Base-by-base conservation (phyloP, 805 yeast genomes). In the Spathaspora sp. region DNA sequence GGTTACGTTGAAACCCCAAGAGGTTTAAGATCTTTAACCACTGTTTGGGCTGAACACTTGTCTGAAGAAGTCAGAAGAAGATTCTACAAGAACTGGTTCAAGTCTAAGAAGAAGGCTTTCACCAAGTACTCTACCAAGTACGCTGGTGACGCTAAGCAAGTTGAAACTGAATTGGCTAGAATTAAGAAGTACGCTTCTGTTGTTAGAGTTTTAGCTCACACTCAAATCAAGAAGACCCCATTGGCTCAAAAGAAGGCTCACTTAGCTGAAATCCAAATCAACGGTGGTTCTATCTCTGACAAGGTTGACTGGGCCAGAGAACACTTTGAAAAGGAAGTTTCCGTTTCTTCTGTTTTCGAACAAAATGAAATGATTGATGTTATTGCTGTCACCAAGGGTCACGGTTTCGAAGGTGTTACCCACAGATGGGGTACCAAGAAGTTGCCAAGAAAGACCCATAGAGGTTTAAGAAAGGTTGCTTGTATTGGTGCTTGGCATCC, bases 401-500 rank as follows among this genome's bases (percentile, higher is more conserved):
- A 94, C 86, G 99, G 99, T 86, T 92, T 89, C 90, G 99, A 94
- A 83, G 99, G 99, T 92, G 97, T 93, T 73, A 94, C 99, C 84
- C 97, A 92, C 91, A 90, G 99, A 89, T 94, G 98, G 98, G 99
- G 99, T 78, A 94, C 99, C 88, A 96, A 92, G 92, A 92, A 88
- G 86, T 85, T 94, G 69, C 99, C 99, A 82, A 91, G 99, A 85
- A 94, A 94, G 96, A 94, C 99, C 78, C 99, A 94, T 82, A 92
- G 98, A 89, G 99, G 99, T 93, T 84, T 93, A 78, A 91, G 99
- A 87, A 94, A 94, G 90, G 99, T 94, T 81, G 99, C 99, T 75
- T 94, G 99, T 90, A 94, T 94, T 74, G 99, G 99, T 87, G 97
- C 99, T 76, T 94, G 99, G 99, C 99, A 94, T 85, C 99, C 99